Base-by-base conservation (phyloP, 176 grass and related monocot genomes). In the Oryza nivara region DNA sequence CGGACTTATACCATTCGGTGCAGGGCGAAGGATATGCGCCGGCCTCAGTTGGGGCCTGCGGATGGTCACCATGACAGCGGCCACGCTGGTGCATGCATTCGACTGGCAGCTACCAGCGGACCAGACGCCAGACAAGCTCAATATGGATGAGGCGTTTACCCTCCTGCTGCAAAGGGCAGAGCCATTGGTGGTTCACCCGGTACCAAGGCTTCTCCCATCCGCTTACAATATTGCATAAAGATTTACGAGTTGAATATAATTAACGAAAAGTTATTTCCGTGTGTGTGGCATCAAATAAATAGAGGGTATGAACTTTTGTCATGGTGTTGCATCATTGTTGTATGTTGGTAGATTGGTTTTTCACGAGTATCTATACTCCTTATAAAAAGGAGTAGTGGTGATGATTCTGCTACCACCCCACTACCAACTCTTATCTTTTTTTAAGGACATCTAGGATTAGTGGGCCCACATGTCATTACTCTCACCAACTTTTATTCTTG, bases 71-170 rank as follows among this genome's bases (percentile, higher is more conserved):
- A 66, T 94, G 17, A 83, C 82, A 17, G 77, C 81, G 0, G 92
- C 90, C 4, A 80, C 78, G 14, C 6, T 94, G 78, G 78, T 92
- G 49, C 92, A 94, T 1, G 78, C 84, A 0, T 86, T 94, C 6
- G 82, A 88, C 16, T 94, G 90, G 92, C 4, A 26, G 0, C 17
- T 94, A 40, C 48, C 78, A 0, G 16, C 52, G 0, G 87, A 78
- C 11, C 6, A 47, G 1, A 77, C 68, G 0, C 44, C 87, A 0
- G 85, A 94, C 5, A 94, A 83, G 61, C 58, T 94, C 2, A 56
- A 88, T 65, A 94, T 94, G 92, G 90, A 90, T 16, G 92, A 94
- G 81, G 68, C 84, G 0, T 94, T 88, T 17, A 82, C 77, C 0
- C 46, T 92, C 34, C 68, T 82, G 15, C 49, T 94, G 34, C 87